Evolutionary conservation across 228 moss, liverwort and hornwort species (phyloP).

Genomic region (Sphagnum magellanicum): DNA sequence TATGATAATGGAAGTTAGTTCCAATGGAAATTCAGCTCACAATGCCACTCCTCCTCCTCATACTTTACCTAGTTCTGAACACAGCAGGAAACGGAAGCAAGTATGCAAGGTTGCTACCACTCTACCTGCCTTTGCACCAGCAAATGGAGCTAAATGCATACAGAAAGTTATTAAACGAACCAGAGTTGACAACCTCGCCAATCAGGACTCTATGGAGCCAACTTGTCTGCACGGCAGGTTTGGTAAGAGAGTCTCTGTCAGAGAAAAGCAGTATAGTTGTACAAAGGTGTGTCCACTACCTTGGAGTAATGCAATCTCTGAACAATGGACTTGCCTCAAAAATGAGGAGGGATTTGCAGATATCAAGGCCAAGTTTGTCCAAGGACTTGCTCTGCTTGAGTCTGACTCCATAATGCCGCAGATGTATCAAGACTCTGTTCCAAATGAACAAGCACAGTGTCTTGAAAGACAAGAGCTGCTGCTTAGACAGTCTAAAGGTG

Average conservation of each 20-base stretch:
- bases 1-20: conserved; percentile 6
- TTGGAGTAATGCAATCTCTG: too few relatives aligned
- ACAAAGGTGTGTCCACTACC: too few relatives aligned
- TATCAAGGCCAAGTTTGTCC: conserved; percentile 25
- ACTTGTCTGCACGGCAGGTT: conserved; percentile 4
- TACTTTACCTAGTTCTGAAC: conserved; percentile 2
- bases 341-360: conserved; percentile 23
- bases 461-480: too few relatives aligned
- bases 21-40: conserved; percentile 4
- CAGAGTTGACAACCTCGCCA: not conserved
- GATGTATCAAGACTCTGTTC: conserved; percentile 18
- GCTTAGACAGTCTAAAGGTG: too few relatives aligned
- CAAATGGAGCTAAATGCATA: not conserved
- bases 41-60: not conserved
- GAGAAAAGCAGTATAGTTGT: too few relatives aligned
- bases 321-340: not conserved
- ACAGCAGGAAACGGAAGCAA: conserved; percentile 2
- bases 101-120: conserved; percentile 6
- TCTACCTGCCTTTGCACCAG: not conserved
- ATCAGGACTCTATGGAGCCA: conserved; percentile 1
- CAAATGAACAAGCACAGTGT: too few relatives aligned
- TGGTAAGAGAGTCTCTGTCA: not conserved
- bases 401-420: conserved; percentile 27
- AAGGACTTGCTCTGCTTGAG: conserved; percentile 23
- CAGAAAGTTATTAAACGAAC: not conserved